Percentiles rank a stretch among this genome's conserved stretches.
phyloP scores from a whole-genome alignment of 2,329 filamentous ascomycete species.

The Hymenoscyphus scutula region DNA sequence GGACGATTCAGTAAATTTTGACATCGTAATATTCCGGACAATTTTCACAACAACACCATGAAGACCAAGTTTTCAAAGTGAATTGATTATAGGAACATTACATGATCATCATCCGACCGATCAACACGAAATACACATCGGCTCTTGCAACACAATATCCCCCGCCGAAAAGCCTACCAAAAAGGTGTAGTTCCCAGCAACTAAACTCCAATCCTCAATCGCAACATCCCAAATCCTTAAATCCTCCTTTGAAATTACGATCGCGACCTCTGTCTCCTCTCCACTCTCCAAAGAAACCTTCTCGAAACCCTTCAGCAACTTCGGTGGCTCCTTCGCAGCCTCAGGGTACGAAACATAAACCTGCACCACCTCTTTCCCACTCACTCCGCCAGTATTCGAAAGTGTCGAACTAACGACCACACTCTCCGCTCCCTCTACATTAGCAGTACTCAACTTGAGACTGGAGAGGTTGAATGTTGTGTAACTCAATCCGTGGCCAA shows the following conservation, averaged over 20 bases:
- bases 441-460: not conserved
- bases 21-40: too few species aligned
- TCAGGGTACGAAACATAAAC: slow-evolving; percentile 15
- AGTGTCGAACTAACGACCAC: not conserved
- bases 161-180: slow-evolving; percentile 2
- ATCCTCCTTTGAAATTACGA: not conserved
- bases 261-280: not conserved
- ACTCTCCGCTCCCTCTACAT: not conserved
- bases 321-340: slow-evolving; percentile 6
- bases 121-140: not conserved
- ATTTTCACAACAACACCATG: too few species aligned
- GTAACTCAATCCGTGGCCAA: slow-evolving; percentile 51
- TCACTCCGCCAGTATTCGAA: not conserved
- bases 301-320: slow-evolving; percentile 15
- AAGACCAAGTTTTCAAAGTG: too few species aligned
- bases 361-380: slow-evolving; percentile 19
- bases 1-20: too few species aligned
- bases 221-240: slow-evolving; percentile 1
- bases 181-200: not conserved
- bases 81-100: too few species aligned
- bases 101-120: not conserved
- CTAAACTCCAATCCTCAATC: not conserved
- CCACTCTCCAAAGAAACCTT: slow-evolving; percentile 11
- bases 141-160: not conserved
- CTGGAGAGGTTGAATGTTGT: slow-evolving; percentile 4